Evolutionary conservation across 306 rosid genomes (phyloP).

Genomic region (Sicyos edulis): DNA sequence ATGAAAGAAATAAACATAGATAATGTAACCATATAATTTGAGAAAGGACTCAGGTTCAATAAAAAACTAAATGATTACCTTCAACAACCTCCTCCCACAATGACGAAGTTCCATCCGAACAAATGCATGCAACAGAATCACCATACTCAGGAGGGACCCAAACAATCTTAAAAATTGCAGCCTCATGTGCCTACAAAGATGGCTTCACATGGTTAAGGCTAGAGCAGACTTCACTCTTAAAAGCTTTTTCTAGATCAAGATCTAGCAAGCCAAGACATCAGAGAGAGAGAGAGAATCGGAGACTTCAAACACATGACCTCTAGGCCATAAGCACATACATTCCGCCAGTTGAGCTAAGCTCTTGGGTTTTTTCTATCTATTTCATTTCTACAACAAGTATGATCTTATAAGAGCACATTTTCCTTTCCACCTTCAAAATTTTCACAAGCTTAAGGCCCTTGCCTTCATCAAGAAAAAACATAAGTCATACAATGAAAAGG

Average conservation of each 20-base stretch:
- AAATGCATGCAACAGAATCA: conserved; percentile 75
- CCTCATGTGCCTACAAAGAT: conserved; percentile 42
- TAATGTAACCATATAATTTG: not conserved
- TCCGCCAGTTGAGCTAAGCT: too few species aligned
- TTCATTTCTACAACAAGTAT: not conserved
- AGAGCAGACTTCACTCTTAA: not conserved
- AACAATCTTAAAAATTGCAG: conserved; percentile 49
- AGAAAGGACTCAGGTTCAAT: not conserved
- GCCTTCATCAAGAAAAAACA: not conserved
- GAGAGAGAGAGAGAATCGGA: not conserved
- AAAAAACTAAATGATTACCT: conserved; percentile 39
- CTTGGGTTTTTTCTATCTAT: not conserved
- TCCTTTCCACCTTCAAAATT: not conserved
- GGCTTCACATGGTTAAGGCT: not conserved
- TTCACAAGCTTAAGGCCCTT: not conserved
- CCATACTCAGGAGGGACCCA: conserved; percentile 88
- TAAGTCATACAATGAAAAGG: not conserved
- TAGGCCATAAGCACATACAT: too few species aligned
- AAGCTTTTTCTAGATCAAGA: not conserved
- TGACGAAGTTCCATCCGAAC: conserved; percentile 51
- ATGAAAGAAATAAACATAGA: not conserved
- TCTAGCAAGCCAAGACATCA: not conserved
- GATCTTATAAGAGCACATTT: not conserved
- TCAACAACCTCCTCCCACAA: conserved; percentile 71
- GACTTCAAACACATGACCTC: too few species aligned